Conservation (phyloP, 257 asterid species). For the Solanum neorickii region DNA sequence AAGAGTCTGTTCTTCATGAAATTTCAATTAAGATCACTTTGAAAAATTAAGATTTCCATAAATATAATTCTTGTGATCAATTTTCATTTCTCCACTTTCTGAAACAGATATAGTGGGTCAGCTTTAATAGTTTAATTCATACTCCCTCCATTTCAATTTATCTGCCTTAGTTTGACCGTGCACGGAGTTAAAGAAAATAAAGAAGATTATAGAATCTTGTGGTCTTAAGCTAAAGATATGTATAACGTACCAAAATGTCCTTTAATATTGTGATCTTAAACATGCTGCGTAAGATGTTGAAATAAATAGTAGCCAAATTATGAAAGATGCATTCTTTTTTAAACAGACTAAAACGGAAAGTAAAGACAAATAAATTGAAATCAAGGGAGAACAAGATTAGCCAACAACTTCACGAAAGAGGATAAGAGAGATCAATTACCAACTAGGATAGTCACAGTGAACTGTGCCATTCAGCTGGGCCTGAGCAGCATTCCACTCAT, state of each 20-base stretch:
- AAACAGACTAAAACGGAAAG: not conserved
- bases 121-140: not conserved
- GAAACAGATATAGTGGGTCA: not conserved
- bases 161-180: not conserved
- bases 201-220: not conserved
- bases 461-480: slow-evolving; percentile 96
- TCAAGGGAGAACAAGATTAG: not conserved
- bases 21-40: not conserved
- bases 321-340: not conserved
- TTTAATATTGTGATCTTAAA: not conserved
- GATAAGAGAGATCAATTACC: slow-evolving; percentile 35
- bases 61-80: not conserved
- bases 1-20: not conserved
- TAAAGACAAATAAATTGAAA: not conserved
- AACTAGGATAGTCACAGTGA: slow-evolving; percentile 83
- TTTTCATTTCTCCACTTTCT: not conserved
- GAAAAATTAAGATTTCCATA: not conserved
- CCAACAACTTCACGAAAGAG: not conserved
- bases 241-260: not conserved
- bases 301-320: not conserved
- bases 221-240: not conserved
- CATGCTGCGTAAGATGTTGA: not conserved
- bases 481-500: slow-evolving; percentile 91
- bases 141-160: not conserved
- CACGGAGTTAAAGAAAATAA: not conserved